Conservation (phyloP, 345 rosid species). For the Linum lewisii region DNA sequence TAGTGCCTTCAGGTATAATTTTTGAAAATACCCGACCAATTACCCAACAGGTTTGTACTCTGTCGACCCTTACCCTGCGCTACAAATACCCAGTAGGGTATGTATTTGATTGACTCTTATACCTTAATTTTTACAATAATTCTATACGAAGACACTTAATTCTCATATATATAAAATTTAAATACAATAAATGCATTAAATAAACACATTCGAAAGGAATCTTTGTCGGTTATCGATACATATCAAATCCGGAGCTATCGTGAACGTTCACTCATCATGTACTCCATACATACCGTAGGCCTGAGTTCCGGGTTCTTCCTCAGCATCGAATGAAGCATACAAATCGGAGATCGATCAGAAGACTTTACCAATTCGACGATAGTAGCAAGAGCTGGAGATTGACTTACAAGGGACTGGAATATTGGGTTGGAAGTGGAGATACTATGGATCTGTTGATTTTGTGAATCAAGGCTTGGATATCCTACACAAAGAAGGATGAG, state of each 20-base stretch:
- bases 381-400: neutral
- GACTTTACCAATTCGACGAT: neutral
- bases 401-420: slow-evolving; percentile 87
- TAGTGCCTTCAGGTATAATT: no score
- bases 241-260: neutral
- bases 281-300: slow-evolving; percentile 90
- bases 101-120: no score
- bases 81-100: no score
- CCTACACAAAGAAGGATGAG: slow-evolving; percentile 34
- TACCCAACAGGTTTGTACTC: no score
- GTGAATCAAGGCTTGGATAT: slow-evolving; percentile 97
- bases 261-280: neutral
- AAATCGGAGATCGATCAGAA: slow-evolving; percentile 14
- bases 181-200: no score
- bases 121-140: no score
- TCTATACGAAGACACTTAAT: no score
- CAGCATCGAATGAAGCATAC: slow-evolving; percentile 71
- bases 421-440: slow-evolving; percentile 93
- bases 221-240: neutral
- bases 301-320: slow-evolving; percentile 96
- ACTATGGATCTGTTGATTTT: slow-evolving; percentile 90
- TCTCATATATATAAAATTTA: no score
- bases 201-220: no score
- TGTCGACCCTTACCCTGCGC: no score
- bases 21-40: no score